These are phyloP conservation scores for Phytopythium ostracodes DNA, from an alignment of 352 stramenopile genomes.

Conservation along the genomic window DNA sequence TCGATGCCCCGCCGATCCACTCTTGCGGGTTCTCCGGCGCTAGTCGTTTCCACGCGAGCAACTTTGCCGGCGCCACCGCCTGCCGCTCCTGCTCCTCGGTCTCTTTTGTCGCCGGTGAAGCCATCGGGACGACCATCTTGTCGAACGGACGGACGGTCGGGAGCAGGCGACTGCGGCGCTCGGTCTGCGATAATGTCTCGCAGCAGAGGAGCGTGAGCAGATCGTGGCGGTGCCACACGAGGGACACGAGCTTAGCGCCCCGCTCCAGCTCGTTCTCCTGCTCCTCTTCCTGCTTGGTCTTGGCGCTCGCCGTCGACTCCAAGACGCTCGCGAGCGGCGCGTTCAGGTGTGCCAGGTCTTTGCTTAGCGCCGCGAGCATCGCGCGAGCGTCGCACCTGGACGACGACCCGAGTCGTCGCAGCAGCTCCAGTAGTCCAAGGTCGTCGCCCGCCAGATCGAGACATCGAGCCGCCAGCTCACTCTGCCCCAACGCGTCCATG, in stretches of 20 bases:
- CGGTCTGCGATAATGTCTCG: conserved; percentile 46
- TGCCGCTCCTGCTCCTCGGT: conserved; percentile 10
- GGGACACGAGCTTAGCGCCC: conserved; percentile 11
- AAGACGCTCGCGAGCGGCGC: conserved; percentile 38
- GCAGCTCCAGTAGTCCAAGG: conserved; percentile 47
- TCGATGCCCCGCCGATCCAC: conserved; percentile 40
- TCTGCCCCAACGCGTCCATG: conserved; percentile 51
- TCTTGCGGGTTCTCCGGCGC: conserved; percentile 66
- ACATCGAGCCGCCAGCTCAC: conserved; percentile 49
- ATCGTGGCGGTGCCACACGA: conserved; percentile 32
- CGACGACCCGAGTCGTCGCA: conserved; percentile 20
- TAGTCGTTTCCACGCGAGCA: conserved; percentile 64
- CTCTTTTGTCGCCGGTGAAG: neutral
- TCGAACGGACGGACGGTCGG: conserved; percentile 42
- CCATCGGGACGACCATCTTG: conserved; percentile 25
- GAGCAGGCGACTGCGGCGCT: conserved; percentile 66
- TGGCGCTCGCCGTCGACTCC: conserved; percentile 19
- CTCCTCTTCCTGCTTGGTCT: neutral
- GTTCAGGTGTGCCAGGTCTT: conserved; percentile 56
- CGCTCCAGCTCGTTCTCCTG: neutral
- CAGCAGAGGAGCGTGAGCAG: conserved; percentile 64
- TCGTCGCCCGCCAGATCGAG: conserved; percentile 74
- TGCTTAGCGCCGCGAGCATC: conserved; percentile 36
- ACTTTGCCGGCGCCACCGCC: conserved; percentile 18
- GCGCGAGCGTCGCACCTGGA: conserved; percentile 11